phyloP scores from a whole-genome alignment of 2,329 filamentous ascomycete genomes.

The Emergomyces africanus region DNA sequence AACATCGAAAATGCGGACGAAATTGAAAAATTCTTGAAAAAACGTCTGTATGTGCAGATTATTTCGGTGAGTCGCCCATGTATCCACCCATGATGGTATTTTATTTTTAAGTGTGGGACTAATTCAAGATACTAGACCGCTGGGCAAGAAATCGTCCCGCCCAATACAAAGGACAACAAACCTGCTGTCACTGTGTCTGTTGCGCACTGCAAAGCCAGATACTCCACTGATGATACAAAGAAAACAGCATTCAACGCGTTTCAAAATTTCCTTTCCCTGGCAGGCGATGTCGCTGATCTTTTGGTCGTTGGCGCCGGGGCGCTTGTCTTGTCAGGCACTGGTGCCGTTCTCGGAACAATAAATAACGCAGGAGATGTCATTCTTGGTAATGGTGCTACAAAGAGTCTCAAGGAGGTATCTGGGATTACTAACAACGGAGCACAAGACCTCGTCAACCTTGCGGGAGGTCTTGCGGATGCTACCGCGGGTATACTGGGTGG shows the following conservation, averaged over 20 bases:
- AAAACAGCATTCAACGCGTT: not conserved
- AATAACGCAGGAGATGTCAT: not conserved
- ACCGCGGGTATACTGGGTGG: not conserved
- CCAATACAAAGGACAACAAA: not conserved
- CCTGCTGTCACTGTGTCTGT: not conserved
- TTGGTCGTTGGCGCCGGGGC: not conserved
- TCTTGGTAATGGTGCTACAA: not conserved
- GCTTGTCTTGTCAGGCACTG: not conserved
- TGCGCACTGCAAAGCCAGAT: not conserved
- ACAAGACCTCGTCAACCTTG: not conserved
- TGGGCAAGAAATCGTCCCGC: not conserved
- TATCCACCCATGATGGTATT: not conserved
- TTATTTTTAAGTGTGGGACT: not conserved
- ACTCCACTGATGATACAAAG: not conserved
- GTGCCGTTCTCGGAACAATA: not conserved
- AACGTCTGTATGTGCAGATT: conserved; percentile 1
- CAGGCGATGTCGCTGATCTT: conserved; percentile 2
- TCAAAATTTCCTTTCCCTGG: not conserved
- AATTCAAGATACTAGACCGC: not conserved
- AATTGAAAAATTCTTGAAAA: not conserved
- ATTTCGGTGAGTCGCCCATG: not conserved
- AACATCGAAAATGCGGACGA: not conserved
- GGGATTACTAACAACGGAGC: not conserved
- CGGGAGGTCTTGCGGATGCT: not conserved
- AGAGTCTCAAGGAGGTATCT: not conserved